phyloP scores from a whole-genome alignment of 73 alveolate species.

The Paramecium sexaurelia region DNA sequence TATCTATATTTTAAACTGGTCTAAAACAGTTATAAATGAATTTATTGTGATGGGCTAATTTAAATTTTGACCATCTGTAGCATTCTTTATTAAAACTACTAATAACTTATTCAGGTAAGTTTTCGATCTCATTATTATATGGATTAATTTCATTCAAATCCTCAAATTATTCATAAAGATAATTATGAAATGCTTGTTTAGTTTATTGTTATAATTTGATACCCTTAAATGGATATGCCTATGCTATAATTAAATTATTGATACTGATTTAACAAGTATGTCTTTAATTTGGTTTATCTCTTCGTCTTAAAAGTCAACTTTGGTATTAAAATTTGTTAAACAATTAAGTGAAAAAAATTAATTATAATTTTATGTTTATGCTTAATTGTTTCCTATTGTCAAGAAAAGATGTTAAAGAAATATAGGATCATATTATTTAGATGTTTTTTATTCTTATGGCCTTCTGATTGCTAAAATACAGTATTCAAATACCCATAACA shows the following conservation, averaged over 20 bases:
- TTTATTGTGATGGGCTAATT: not conserved
- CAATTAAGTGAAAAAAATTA: not conserved
- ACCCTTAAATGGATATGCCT: slow-evolving; percentile 6
- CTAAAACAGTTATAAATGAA: not conserved
- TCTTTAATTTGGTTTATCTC: not conserved
- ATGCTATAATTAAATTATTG: not conserved
- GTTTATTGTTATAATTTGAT: not conserved
- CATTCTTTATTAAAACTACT: slow-evolving; percentile 41
- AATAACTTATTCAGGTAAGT: not conserved
- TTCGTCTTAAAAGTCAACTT: not conserved
- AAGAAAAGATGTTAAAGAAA: not conserved
- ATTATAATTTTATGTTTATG: not conserved
- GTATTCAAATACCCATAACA: not conserved
- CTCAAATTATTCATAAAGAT: not conserved
- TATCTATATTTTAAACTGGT: not conserved
- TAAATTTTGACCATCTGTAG: slow-evolving; percentile 17
- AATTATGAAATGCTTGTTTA: not conserved
- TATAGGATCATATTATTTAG: not conserved
- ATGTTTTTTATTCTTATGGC: not conserved
- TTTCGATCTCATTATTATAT: not conserved
- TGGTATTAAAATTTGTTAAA: not conserved
- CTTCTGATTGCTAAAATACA: not conserved
- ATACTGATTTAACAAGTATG: not conserved
- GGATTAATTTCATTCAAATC: not conserved
- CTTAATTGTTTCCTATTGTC: not conserved